Evolutionary conservation across 352 stramenopile species (phyloP), one percentile per base, ranked within the genome.

Genomic region (Phytophthora fragariae): DNA sequence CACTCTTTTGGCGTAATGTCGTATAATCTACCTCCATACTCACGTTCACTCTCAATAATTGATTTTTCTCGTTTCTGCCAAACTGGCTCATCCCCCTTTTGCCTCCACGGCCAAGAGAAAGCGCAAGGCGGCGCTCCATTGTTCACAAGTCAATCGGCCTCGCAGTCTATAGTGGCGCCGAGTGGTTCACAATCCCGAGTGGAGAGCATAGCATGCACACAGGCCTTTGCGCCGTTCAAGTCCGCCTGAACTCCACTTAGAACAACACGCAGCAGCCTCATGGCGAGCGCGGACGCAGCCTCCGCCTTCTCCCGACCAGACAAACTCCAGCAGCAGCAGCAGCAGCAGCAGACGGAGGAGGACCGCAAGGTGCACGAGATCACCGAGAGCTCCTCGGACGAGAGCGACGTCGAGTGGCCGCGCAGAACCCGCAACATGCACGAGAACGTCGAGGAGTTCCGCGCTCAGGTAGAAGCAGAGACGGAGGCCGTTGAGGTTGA

Each of bases 321-420:
- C 12, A 46, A 46, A n/a, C 27, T 29, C 9, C 56, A 44, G 21
- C 24, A 47, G 5, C 39, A 46, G 39, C 24, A 1, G n/a, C n/a
- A n/a, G n/a, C 37, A 44, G 15, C 37, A 58, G n/a, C 24, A 55
- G 46, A 9, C 37, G 17, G 50, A 61, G 27, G 56, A 56, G 31
- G 57, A 69, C 39, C 27, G 39, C 1, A 33, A 66, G 12, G 77
- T 84, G 8, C 71, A 84, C 62, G 77, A 80, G 46, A 52, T 84
- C 19, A 84, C 77, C 5, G 77, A 84, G 57, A 84, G 77, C 52
- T 84, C 77, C 12, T 81, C 73, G 7, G 77, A 84, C 50, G 77
- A 84, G 44, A 77, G 73, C 44, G 46, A 33, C 27, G 62, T 73
- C 44, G 70, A 84, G 49, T 60, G 24, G 15, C 65, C 52, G 27